These are phyloP conservation scores for Omphalotus guepiniiformis DNA, from an alignment of 768 basidiomycete genomes.

Conservation along the genomic window DNA sequence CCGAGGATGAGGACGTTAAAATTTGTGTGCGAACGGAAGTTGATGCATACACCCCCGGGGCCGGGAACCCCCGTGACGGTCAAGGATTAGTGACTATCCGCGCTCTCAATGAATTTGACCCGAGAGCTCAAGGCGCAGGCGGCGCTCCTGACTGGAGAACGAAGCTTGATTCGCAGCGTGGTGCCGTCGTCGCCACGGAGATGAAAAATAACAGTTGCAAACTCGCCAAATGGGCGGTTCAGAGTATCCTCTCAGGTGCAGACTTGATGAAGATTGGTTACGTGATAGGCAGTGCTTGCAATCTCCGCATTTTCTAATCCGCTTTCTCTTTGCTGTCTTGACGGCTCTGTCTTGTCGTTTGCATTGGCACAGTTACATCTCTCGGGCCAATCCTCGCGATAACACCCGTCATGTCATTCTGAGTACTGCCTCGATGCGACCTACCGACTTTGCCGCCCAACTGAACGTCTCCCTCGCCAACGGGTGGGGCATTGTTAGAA, in stretches of 20 bases:
- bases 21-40: conserved; percentile 95
- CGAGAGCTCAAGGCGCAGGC: conserved; percentile 83
- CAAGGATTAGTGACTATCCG: conserved; percentile 87
- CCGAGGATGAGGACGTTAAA: conserved; percentile 86
- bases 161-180: conserved; percentile 94
- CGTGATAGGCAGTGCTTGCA: too few relatives aligned
- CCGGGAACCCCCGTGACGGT: conserved; percentile 61
- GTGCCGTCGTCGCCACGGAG: conserved; percentile 97
- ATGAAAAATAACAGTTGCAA: conserved; percentile 99
- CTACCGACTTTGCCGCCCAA: conserved; percentile 89
- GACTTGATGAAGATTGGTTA: conserved; percentile 97
- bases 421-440: conserved; percentile 92
- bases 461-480: conserved; percentile 93
- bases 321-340: not conserved
- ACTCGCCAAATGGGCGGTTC: conserved; percentile 95
- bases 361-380: conserved; percentile 98
- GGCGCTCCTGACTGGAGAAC: conserved; percentile 98
- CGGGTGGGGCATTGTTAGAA: conserved; percentile 98
- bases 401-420: conserved; percentile 94
- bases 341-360: conserved; percentile 10
- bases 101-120: conserved; percentile 95
- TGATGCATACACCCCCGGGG: conserved; percentile 72
- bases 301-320: not conserved
- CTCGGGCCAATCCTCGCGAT: conserved; percentile 90
- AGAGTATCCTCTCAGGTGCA: conserved; percentile 91